Conservation (phyloP, 805 yeast genomes). For the Cyberlindnera mrakii region DNA sequence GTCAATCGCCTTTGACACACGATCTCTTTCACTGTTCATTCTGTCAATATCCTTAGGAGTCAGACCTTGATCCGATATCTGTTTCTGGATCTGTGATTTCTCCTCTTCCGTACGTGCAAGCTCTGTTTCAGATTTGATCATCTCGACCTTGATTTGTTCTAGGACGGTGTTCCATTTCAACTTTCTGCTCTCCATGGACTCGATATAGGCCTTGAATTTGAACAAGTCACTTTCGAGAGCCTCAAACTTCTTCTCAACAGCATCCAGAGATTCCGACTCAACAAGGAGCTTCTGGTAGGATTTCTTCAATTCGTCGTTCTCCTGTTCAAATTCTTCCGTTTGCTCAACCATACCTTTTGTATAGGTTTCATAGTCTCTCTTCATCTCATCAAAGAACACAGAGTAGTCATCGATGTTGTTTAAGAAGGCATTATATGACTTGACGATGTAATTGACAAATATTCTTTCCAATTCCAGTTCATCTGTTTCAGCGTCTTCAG, state of each 20-base stretch:
- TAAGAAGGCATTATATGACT: conserved; percentile 63
- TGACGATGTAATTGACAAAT: conserved; percentile 54
- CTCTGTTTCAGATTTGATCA: conserved; percentile 37
- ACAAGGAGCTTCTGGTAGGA: conserved; percentile 36
- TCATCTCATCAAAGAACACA: conserved; percentile 48
- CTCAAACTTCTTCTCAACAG: conserved; percentile 48
- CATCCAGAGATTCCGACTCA: conserved; percentile 41
- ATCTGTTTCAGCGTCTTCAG: conserved; percentile 23
- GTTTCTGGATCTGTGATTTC: conserved; percentile 34
- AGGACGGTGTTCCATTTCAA: conserved; percentile 57
- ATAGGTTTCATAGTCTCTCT: conserved; percentile 46
- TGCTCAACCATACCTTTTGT: conserved; percentile 44
- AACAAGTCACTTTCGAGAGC: conserved; percentile 66
- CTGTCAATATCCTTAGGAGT: conserved; percentile 59
- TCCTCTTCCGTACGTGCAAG: conserved; percentile 35
- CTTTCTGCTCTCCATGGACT: conserved; percentile 58
- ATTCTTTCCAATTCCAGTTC: conserved; percentile 36
- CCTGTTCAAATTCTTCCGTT: conserved; percentile 33
- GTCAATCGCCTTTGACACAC: conserved; percentile 49
- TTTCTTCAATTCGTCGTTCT: conserved; percentile 33
- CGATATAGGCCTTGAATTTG: conserved; percentile 68
- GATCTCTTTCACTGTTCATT: conserved; percentile 56
- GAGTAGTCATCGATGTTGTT: conserved; percentile 58
- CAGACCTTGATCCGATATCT: conserved; percentile 49
- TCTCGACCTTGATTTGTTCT: conserved; percentile 51